These are phyloP conservation scores for Aristolochia californica DNA, from an alignment of 164 flowering plant species.

Conservation along the genomic window DNA sequence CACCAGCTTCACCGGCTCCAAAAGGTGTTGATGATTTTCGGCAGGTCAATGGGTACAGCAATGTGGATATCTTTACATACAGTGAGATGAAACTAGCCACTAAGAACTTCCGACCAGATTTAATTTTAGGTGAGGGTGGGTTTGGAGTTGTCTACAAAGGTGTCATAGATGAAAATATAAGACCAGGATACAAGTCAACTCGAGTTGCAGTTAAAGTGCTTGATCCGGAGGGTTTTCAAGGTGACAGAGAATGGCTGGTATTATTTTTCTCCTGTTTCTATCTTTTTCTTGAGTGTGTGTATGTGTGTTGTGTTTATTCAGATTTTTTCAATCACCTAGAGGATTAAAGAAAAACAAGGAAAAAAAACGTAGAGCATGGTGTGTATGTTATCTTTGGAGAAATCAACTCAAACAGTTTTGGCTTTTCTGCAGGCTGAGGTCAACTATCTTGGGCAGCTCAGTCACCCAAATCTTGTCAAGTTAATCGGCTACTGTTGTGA, in stretches of 20 bases:
- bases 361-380: no score
- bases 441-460: conserved; percentile 76
- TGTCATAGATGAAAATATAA: conserved; percentile 56
- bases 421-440: conserved; percentile 72
- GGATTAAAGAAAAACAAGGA: no score
- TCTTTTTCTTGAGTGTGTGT: no score
- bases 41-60: conserved; percentile 39
- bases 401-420: background rate
- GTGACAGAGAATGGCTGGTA: conserved; percentile 99
- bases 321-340: background rate
- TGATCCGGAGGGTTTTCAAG: conserved; percentile 76
- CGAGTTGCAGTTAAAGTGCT: conserved; percentile 86
- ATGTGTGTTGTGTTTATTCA: background rate
- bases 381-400: no score
- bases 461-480: conserved; percentile 84
- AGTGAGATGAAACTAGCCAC: conserved; percentile 77
- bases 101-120: conserved; percentile 72
- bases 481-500: conserved; percentile 94
- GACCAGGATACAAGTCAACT: conserved; percentile 52
- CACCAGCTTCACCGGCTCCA: conserved; percentile 24
- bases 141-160: conserved; percentile 96
- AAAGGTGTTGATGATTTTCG: conserved; percentile 68
- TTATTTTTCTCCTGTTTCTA: conserved; percentile 3
- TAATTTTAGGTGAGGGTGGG: conserved; percentile 89
- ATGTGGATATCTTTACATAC: conserved; percentile 74